Evolutionary conservation across 2,329 filamentous ascomycete species (phyloP).

Genomic region (Cercospora sp.): DNA sequence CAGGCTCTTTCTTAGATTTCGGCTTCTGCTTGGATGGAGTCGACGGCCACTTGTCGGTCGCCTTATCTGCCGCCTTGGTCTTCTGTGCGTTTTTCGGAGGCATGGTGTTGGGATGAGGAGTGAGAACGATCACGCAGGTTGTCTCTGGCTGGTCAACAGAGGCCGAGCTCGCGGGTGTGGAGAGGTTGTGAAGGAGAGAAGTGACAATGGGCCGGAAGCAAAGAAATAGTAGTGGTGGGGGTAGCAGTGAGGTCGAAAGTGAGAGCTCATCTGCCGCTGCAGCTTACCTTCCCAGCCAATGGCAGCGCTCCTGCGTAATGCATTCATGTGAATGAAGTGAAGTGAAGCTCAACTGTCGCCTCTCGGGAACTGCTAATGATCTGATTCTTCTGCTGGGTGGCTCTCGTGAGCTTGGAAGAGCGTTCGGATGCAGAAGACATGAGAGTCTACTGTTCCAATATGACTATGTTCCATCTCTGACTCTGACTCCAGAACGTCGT

Average conservation of each 20-base stretch:
- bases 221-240: neutral
- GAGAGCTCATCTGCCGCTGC: conserved; percentile 2
- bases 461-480: neutral
- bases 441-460: neutral
- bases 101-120: conserved; percentile 18
- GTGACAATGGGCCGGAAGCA: neutral
- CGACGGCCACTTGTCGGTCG: neutral
- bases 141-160: neutral
- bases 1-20: neutral
- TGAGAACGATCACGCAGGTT: neutral
- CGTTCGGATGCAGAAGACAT: neutral
- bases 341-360: neutral
- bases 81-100: conserved; percentile 31
- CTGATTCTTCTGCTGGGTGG: neutral
- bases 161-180: no score
- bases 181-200: neutral
- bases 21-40: conserved; percentile 1
- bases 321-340: neutral
- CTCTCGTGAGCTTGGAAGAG: neutral
- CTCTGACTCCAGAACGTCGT: neutral
- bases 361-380: neutral
- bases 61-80: conserved; percentile 12
- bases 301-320: neutral
- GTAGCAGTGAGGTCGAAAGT: neutral
- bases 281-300: neutral